phyloP scores from a whole-genome alignment of 768 basidiomycete genomes.

The Tulasnella sp. region DNA sequence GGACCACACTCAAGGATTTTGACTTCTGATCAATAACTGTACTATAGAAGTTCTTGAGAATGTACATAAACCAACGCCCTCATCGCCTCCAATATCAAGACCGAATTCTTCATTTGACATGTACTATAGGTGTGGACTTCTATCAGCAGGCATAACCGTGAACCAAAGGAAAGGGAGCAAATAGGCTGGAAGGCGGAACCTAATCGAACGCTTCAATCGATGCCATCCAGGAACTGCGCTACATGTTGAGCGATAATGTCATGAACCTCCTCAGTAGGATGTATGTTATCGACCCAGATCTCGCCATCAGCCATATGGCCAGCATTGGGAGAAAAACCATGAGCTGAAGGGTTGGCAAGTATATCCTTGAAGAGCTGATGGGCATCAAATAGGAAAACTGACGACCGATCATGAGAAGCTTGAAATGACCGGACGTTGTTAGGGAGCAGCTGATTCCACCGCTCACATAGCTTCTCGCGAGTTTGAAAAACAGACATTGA shows the following conservation, averaged over 20 bases:
- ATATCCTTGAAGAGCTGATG: constrained; percentile 35
- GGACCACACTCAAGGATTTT: too few species aligned
- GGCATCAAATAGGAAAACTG: constrained; percentile 32
- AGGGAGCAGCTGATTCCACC: constrained; percentile 35
- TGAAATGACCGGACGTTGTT: constrained; percentile 29
- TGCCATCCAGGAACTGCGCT: constrained; percentile 28
- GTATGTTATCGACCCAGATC: constrained; percentile 42
- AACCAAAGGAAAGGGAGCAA: too few species aligned
- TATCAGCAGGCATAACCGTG: too few species aligned
- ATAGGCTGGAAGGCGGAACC: too few species aligned
- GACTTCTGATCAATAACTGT: too few species aligned
- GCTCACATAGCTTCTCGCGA: not conserved
- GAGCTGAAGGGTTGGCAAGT: constrained; percentile 32
- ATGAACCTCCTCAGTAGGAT: constrained; percentile 42
- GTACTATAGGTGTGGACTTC: too few species aligned
- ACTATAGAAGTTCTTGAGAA: too few species aligned
- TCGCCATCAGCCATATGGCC: constrained; percentile 7
- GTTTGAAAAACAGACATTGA: not conserved
- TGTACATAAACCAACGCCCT: too few species aligned
- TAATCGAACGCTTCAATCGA: too few species aligned
- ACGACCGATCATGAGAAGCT: constrained; percentile 31
- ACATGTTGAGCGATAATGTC: constrained; percentile 36
- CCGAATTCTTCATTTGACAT: too few species aligned
- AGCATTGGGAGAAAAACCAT: constrained; percentile 31
- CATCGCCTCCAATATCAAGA: too few species aligned